Percentiles rank a stretch among this genome's conserved stretches.
Conservation (phyloP, 169 alveolate genomes). For the Perkinsus chesapeaki region DNA sequence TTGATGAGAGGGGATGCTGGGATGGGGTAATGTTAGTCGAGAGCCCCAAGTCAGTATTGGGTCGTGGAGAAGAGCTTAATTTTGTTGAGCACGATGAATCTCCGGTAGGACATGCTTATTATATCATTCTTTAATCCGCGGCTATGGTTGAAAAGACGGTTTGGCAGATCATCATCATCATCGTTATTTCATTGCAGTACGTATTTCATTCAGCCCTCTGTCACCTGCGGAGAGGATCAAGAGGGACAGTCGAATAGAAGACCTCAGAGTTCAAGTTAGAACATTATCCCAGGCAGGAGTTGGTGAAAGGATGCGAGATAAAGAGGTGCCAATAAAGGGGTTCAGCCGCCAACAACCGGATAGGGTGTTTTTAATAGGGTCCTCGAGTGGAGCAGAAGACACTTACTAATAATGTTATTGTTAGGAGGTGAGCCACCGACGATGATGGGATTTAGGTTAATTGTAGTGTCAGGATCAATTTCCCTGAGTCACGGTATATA, state of each 20-base stretch:
- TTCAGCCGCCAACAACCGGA: not conserved
- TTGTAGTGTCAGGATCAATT: not conserved
- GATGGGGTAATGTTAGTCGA: too few relatives aligned
- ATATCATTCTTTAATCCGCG: too few relatives aligned
- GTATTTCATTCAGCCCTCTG: not conserved
- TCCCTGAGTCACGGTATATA: not conserved
- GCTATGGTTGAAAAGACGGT: too few relatives aligned
- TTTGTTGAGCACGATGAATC: too few relatives aligned
- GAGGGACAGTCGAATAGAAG: not conserved
- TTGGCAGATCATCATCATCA: not conserved
- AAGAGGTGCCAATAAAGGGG: not conserved
- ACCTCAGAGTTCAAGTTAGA: not conserved
- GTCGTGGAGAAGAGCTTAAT: too few relatives aligned
- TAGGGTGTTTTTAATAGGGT: not conserved
- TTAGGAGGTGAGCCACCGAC: not conserved
- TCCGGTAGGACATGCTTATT: too few relatives aligned
- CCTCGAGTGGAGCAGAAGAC: not conserved
- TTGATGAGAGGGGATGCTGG: too few relatives aligned
- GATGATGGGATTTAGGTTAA: not conserved
- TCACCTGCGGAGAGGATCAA: not conserved
- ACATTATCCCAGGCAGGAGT: not conserved
- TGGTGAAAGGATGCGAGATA: not conserved
- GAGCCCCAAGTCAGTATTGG: too few relatives aligned
- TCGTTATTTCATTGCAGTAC: not conserved
- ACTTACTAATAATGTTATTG: not conserved